Percentiles rank a stretch among this genome's conserved stretches.
Evolutionary conservation across 208 protist species (phyloP).

Genomic region (Crithidia bombi): DNA sequence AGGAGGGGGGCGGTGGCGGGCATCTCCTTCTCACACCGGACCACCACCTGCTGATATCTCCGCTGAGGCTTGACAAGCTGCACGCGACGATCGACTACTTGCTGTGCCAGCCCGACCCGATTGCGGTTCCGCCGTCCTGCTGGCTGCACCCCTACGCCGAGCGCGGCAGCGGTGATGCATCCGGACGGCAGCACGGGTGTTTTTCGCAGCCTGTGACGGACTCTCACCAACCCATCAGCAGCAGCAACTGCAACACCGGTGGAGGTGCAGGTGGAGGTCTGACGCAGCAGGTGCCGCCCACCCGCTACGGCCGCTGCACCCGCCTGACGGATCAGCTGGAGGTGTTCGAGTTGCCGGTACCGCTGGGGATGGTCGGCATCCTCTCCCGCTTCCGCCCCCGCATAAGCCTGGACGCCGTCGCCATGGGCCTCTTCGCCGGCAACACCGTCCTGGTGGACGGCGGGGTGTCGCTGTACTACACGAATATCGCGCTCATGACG

Average conservation of each 20-base stretch:
- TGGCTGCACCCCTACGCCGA: slow-evolving; percentile 33
- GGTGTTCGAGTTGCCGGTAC: slow-evolving; percentile 54
- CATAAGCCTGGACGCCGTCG: slow-evolving; percentile 52
- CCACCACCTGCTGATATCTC: slow-evolving; percentile 42
- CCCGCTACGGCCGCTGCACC: slow-evolving; percentile 17
- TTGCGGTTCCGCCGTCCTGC: slow-evolving; percentile 31
- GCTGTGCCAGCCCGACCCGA: slow-evolving; percentile 51
- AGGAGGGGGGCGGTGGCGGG: slow-evolving; percentile 19
- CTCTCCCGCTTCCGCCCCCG: slow-evolving; percentile 62
- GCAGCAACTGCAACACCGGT: not conserved
- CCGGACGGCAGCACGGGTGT: not conserved
- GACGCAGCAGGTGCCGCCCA: not conserved
- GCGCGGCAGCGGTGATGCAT: slow-evolving; percentile 1
- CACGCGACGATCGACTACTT: slow-evolving; percentile 50
- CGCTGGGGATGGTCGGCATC: slow-evolving; percentile 58
- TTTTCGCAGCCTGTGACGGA: not conserved
- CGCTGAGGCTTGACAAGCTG: slow-evolving; percentile 58
- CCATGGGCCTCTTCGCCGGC: slow-evolving; percentile 56
- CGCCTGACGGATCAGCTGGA: slow-evolving; percentile 25
- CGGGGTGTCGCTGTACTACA: slow-evolving; percentile 45
- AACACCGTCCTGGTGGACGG: slow-evolving; percentile 64
- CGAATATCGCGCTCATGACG: slow-evolving; percentile 44
- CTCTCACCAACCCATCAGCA: not conserved
- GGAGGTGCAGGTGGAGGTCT: not conserved
- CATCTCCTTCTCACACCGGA: slow-evolving; percentile 26